Evolutionary conservation across 1,139 yeast genomes (phyloP), one percentile per base, ranked within the genome.

Genomic region (Scheffersomyces stambukii): DNA sequence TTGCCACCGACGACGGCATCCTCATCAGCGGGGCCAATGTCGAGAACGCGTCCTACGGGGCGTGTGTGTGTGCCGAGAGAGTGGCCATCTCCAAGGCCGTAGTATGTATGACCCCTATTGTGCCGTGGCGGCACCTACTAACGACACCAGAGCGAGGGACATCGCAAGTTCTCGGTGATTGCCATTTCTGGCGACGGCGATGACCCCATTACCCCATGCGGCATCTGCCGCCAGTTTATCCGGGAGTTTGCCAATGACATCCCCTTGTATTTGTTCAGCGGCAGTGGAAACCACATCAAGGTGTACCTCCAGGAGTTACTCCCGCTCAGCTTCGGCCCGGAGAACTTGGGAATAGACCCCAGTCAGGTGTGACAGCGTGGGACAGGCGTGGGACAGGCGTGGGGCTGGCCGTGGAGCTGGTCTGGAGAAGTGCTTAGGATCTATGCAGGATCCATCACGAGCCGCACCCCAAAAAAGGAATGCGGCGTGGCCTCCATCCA

Each of bases 31-130:
- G 97, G 4, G 95, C 94, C 27, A 91, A 91, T 45, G 77, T 91
- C 15, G 98, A 91, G 51, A 91, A 89, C 50, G 96, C 96, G 3
- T 78, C 93, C 23, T 89, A 83, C 48, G 93, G 91, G 8, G 96
- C 82, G 0, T 71, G 83, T 2, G 77, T 88, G 11, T 91, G 98
- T 54, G 98, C 98, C 2, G 98, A 91, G 51, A 64, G 96, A 32
- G 70, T 86, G 1, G 82, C 97, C 0, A 65, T 85, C 3, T 70
- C 76, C 13, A 74, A 74, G 33, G 89, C 94, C 0, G 70, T 80
- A 43, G 70, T 55, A 57, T 33, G 62, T 51, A 44, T 27, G 16
- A 12, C 8, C 16, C 17, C 8, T 10, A 21, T 27, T 27, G 5
- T 4, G 8, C 14, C 16, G 21, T 28, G 15, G 29, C 31, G 33